phyloP scores from a whole-genome alignment of 1,284 basidiomycete genomes.

The Trametes hirsuta region DNA sequence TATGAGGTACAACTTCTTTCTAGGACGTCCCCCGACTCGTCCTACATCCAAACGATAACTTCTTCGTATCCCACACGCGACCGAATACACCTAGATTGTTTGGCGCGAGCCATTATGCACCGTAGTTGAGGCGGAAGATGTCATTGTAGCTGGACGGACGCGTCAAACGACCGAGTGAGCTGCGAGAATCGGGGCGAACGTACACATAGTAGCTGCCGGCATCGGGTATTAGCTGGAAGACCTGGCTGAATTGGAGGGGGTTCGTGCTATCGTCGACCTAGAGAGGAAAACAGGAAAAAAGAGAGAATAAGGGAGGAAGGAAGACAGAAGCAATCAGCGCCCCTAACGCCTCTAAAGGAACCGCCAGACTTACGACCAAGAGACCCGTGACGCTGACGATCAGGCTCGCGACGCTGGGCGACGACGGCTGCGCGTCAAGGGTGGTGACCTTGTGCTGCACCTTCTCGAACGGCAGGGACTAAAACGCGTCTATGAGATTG shows the following conservation, averaged over 20 bases:
- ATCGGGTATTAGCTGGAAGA: constrained; percentile 90
- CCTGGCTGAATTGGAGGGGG: constrained; percentile 87
- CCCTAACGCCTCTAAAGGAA: neutral
- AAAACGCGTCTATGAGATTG: constrained; percentile 14
- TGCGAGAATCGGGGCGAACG: constrained; percentile 32
- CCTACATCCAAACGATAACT: constrained; percentile 20
- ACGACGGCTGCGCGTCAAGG: constrained; percentile 89
- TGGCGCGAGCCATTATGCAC: constrained; percentile 24
- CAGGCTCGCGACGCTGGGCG: constrained; percentile 61
- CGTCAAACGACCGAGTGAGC: constrained; percentile 5
- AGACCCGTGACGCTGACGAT: constrained; percentile 91
- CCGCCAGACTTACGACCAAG: constrained; percentile 59
- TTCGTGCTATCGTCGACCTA: constrained; percentile 82
- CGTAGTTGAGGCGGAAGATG: constrained; percentile 87
- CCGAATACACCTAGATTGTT: neutral
- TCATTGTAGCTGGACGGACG: constrained; percentile 68
- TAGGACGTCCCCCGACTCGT: constrained; percentile 17
- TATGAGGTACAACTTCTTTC: constrained; percentile 31
- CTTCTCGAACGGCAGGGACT: constrained; percentile 83
- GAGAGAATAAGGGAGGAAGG: too few relatives aligned
- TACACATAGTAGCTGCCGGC: constrained; percentile 85
- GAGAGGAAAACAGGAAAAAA: neutral
- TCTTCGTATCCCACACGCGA: constrained; percentile 10
- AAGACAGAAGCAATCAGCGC: neutral
- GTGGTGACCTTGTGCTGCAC: constrained; percentile 88